Evolutionary conservation across 1,284 basidiomycete species (phyloP).

Genomic region (Tilletia caries): DNA sequence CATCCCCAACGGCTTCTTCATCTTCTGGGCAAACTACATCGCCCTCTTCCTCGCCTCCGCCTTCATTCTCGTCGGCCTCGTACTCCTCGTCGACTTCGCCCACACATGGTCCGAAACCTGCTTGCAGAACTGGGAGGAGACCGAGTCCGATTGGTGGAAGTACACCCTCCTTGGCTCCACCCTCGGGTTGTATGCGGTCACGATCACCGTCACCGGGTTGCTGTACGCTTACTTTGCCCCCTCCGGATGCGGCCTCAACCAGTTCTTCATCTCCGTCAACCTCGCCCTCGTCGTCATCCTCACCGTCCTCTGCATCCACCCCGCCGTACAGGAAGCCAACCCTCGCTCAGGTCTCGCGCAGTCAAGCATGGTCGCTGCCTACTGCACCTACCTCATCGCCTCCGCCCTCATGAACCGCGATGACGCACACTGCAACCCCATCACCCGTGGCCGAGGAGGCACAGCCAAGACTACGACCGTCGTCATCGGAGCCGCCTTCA

Average conservation of each 20-base stretch:
- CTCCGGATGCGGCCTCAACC: slow-evolving; percentile 81
- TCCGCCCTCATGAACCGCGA: slow-evolving; percentile 91
- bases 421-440: slow-evolving; percentile 80
- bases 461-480: slow-evolving; percentile 76
- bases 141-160: slow-evolving; percentile 84
- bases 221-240: slow-evolving; percentile 90
- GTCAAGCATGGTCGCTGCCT: slow-evolving; percentile 90
- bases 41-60: slow-evolving; percentile 82
- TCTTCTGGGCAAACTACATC: slow-evolving; percentile 92
- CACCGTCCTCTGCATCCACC: slow-evolving; percentile 79
- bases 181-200: slow-evolving; percentile 75
- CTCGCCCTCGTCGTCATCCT: slow-evolving; percentile 74
- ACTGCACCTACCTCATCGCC: slow-evolving; percentile 92
- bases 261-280: slow-evolving; percentile 93
- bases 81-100: slow-evolving; percentile 96
- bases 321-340: slow-evolving; percentile 84
- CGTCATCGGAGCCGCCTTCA: slow-evolving; percentile 87
- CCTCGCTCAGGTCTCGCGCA: slow-evolving; percentile 92
- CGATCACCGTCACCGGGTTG: slow-evolving; percentile 78
- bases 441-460: slow-evolving; percentile 62
- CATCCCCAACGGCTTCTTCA: slow-evolving; percentile 89
- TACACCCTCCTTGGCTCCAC: slow-evolving; percentile 95
- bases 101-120: slow-evolving; percentile 98
- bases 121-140: slow-evolving; percentile 88
- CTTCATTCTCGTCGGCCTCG: slow-evolving; percentile 91